These are phyloP conservation scores for Sclerotinia sclerotiorum DNA, from an alignment of 2,329 filamentous ascomycete species.

Conservation along the genomic window DNA sequence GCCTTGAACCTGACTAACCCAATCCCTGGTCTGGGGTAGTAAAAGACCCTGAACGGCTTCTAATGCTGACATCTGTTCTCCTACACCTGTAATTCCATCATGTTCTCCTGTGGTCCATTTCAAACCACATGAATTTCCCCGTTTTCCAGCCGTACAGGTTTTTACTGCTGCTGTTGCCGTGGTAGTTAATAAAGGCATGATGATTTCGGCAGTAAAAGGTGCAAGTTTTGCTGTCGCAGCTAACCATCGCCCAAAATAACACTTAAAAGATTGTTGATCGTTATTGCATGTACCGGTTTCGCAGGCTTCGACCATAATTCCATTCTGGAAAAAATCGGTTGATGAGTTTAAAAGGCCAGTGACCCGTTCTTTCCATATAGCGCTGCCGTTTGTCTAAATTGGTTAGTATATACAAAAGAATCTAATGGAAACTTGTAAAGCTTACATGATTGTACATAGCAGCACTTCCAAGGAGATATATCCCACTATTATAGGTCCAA, in stretches of 20 bases:
- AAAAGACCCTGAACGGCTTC: constrained; percentile 43
- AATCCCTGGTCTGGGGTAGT: constrained; percentile 37
- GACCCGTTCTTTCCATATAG: constrained; percentile 41
- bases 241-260: constrained; percentile 61
- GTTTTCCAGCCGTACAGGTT: constrained; percentile 59
- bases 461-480: constrained; percentile 59
- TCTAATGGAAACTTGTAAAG: background rate
- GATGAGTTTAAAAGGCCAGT: constrained; percentile 40
- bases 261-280: constrained; percentile 65
- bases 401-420: constrained; percentile 20
- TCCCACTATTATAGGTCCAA: constrained; percentile 67
- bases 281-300: constrained; percentile 59
- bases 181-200: constrained; percentile 53
- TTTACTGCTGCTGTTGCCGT: constrained; percentile 61
- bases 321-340: constrained; percentile 39
- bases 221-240: constrained; percentile 57
- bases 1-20: constrained; percentile 50
- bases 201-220: constrained; percentile 51
- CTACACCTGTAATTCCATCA: constrained; percentile 49
- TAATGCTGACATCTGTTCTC: constrained; percentile 60
- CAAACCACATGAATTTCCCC: constrained; percentile 63
- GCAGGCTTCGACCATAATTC: constrained; percentile 57
- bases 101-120: constrained; percentile 52
- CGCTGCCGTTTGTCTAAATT: constrained; percentile 43
- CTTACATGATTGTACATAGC: constrained; percentile 49